Evolutionary conservation across 495 filamentous ascomycete genomes (phyloP), one percentile per base, ranked within the genome.

Genomic region (Tricharina praecox): DNA sequence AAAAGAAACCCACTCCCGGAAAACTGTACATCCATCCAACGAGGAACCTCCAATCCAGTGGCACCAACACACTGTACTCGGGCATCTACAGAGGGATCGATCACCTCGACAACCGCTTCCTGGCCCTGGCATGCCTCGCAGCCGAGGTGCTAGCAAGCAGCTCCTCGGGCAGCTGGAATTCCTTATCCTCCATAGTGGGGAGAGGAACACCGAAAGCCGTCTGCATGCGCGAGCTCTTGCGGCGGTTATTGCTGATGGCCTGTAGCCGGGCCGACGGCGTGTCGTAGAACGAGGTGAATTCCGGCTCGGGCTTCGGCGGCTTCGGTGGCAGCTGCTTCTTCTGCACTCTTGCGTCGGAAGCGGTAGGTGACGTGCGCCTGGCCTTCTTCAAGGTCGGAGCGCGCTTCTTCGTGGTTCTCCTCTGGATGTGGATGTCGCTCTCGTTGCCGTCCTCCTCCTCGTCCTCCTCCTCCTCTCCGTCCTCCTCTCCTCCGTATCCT

Each of bases 221-320:
- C 23, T 52, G 28, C 44, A 52, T 56, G 18, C 58, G 50, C 23
- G 46, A 52, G 35, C 53, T 56, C 42, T 60, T 61, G 24, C 58
- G 47, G 24, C 53, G 26, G n/a, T n/a, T n/a, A 39, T 44, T 49
- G 19, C 53, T 60, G 10, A 59, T 58, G 8, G 90, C 88, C 9
- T 77, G 72, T 2, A 78, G 79, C 26, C 88, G 81, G 36, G 81
- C 69, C 54, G 92, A 73, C 5, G 70, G 74, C 59, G 88, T 85
- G 11, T 68, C 45, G 62, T 81, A 95, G 66, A 94, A 94, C 0
- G 83, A 92, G 2, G 70, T 83, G 59, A 95, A 88, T 8, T 70
- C 69, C 28, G 55, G 66, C 26, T 47, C 48, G 35, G 47, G 46
- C 23, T 53, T 61, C 26, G 46, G 46, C 38, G 16, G 33, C 11